phyloP scores from a whole-genome alignment of 345 rosid species.

The Salix purpurea region DNA sequence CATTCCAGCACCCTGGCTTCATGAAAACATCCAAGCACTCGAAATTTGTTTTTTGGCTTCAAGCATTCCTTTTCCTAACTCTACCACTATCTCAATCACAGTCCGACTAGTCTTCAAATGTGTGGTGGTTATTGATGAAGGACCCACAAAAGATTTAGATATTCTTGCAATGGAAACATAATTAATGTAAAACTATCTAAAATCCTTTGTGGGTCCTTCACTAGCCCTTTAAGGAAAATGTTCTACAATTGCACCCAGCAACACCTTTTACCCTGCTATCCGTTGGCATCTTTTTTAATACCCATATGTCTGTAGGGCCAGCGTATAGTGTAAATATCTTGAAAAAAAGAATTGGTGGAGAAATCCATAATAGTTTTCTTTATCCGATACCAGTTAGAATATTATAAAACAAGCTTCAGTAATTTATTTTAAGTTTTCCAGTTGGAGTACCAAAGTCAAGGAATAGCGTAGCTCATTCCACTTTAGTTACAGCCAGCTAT shows the following conservation, averaged over 20 bases:
- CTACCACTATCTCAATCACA: not conserved
- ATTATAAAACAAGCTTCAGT: not conserved
- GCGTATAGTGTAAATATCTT: not conserved
- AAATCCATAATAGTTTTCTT: not conserved
- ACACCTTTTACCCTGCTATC: not conserved
- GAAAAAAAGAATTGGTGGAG: not conserved
- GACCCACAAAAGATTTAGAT: not conserved
- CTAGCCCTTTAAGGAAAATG: not conserved
- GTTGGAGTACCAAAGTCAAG: not conserved
- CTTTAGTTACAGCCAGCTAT: not conserved
- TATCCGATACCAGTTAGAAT: not conserved
- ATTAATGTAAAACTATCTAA: not conserved
- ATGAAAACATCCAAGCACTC: not conserved
- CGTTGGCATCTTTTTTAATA: not conserved
- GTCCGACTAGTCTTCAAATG: not conserved
- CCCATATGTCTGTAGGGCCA: not conserved
- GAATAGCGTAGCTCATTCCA: not conserved
- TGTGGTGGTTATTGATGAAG: not conserved
- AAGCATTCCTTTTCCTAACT: not conserved
- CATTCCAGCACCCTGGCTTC: not conserved
- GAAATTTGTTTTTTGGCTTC: not conserved
- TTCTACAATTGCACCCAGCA: not conserved
- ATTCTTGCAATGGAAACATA: not conserved
- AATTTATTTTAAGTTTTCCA: not conserved
- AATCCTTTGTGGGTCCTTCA: not conserved